Evolutionary conservation across 805 yeast species (phyloP), one percentile per base, ranked within the genome.

Genomic region (Myxozyma nipponensis): DNA sequence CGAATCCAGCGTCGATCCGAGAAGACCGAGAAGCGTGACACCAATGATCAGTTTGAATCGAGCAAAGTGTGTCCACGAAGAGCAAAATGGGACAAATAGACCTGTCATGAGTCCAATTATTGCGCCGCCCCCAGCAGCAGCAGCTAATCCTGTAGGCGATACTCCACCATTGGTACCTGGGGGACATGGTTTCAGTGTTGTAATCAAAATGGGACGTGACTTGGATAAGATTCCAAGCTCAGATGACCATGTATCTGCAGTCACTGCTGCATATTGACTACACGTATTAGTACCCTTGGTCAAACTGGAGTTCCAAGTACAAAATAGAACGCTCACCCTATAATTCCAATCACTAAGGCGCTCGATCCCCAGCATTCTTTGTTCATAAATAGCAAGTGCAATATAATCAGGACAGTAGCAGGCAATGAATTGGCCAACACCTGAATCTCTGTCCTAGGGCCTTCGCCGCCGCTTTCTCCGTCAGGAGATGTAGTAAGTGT

Each of bases 161-260:
- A 74, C 68, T 17, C 77, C 78, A 4, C 78, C 78, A 59, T 74
- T 74, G 9, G 77, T 74, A 9, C 78, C 78, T 19, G 69, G 70
- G 2, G 77, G 77, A 42, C 75, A 74, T 10, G 63, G 62, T 36
- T 63, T 54, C 32, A 73, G 62, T 4, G 72, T 69, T 4, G 76
- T 72, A 47, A 74, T 71, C 28, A 74, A 62, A 21, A 70, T 55
- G 2, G 78, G 77, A 2, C 57, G 47, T 17, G 65, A 44, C 24
- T 54, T 61, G 1, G 77, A 70, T 18, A 74, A 57, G 7, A 74
- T 72, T 1, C 78, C 78, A 18, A 74, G 59, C 47, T 74, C 78
- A 1, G 76, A 71, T 3, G 78, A 74, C 73, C 74, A 73, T 0
- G 77, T 72, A 50, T 74, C 77, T 3, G 77, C 71, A 4, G 69